Percentiles rank a stretch among this genome's conserved stretches.
These are phyloP conservation scores for Phyllosticta citriasiana DNA, from an alignment of 2,329 filamentous ascomycete genomes.

Conservation along the genomic window DNA sequence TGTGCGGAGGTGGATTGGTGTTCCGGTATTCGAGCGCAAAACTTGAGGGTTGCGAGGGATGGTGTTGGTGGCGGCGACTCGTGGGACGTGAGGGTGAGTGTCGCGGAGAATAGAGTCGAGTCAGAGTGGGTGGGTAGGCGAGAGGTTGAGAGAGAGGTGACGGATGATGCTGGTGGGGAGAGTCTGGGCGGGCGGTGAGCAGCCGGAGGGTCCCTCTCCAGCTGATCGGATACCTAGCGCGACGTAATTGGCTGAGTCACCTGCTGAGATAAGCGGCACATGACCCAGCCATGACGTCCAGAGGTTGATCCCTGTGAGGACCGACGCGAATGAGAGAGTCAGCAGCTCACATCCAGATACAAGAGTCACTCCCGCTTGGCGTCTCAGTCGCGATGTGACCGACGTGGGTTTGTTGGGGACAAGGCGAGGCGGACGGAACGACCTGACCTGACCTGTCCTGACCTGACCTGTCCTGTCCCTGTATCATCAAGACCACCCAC, in stretches of 20 bases:
- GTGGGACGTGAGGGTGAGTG: neutral
- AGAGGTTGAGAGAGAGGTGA: conserved; percentile 7
- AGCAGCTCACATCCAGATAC: neutral
- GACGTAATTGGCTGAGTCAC: neutral
- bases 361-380: neutral
- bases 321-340: neutral
- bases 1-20: neutral
- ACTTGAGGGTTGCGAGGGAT: neutral
- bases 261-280: neutral
- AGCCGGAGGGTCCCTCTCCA: too few relatives aligned
- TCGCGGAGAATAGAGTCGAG: neutral
- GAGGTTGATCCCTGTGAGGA: neutral
- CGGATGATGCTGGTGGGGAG: neutral
- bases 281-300: neutral
- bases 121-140: conserved; percentile 2
- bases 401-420: neutral
- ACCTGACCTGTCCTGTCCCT: neutral
- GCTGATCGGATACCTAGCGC: neutral
- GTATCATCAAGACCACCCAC: neutral
- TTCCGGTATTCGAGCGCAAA: neutral
- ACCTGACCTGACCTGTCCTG: neutral
- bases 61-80: neutral
- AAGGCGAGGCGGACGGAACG: neutral
- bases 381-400: neutral
- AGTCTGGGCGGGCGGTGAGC: neutral